Conservation (phyloP, 768 basidiomycete genomes). For the Saitozyma sp. region DNA sequence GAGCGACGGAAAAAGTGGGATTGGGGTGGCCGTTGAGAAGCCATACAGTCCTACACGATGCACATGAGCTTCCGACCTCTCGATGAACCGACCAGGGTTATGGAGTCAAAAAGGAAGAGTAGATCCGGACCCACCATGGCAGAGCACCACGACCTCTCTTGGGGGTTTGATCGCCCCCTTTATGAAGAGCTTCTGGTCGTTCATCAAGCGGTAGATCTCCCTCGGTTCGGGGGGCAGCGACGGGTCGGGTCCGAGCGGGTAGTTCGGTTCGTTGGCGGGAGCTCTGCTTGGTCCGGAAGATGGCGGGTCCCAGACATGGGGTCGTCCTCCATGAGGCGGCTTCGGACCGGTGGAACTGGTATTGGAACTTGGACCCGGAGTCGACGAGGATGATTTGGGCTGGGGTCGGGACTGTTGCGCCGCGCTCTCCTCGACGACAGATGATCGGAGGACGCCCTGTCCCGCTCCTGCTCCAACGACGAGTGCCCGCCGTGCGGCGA, state of each 20-base stretch:
- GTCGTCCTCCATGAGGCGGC: not conserved
- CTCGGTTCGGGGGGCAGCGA: constrained; percentile 28
- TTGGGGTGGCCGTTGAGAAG: constrained; percentile 84
- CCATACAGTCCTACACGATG: constrained; percentile 75
- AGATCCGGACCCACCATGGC: constrained; percentile 69
- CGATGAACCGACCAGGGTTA: not conserved
- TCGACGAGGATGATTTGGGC: not conserved
- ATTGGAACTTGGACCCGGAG: not conserved
- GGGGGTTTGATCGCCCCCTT: constrained; percentile 69
- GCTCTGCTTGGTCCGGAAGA: not conserved
- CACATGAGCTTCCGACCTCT: not conserved
- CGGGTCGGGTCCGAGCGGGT: constrained; percentile 28
- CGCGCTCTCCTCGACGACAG: not conserved
- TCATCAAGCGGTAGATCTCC: constrained; percentile 59
- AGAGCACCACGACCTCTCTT: constrained; percentile 81
- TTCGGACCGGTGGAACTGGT: no score
- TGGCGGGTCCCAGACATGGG: constrained; percentile 2
- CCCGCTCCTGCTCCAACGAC: not conserved
- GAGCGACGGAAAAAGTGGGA: constrained; percentile 71
- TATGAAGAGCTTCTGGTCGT: constrained; percentile 74
- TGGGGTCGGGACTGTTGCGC: not conserved
- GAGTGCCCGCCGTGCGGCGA: not conserved
- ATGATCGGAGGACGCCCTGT: not conserved
- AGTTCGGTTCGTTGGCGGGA: not conserved
- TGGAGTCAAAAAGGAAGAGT: constrained; percentile 1